Base-by-base conservation (phyloP, 148 eudicot genomes). In the Agrostemma githago region DNA sequence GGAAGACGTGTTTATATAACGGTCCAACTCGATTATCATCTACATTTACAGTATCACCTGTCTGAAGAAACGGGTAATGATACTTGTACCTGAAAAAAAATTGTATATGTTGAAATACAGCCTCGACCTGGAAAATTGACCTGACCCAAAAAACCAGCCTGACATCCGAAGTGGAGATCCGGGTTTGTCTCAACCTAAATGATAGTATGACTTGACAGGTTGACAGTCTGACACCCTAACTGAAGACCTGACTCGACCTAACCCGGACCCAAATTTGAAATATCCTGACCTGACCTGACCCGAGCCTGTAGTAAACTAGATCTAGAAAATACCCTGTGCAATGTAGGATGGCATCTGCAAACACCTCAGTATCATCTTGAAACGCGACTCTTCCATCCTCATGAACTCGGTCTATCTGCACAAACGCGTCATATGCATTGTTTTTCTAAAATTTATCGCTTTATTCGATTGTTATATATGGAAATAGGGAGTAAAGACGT, bases 21-120 rank as follows among this genome's bases (percentile, higher is more conserved):
- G 97, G 99, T 39, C 94, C 96, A 43, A 95, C 97, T 17, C 91
- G 84, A 79, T 90, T 95, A 76, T 95, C 97, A 59, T 90, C 91
- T 21, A 95, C 96, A 66, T 66, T 84, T 44, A 95, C 89, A 15
- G 56, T 67, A 59, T 77, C 85, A 44, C 70, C 71, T 16, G 85
- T 83, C 4, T 88, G 82, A 44, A 95, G 96, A 74, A 95, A 95
- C 62, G 99, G 93, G 73, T 86, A 92, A 76, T 87, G 81, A 80
- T 76, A 90, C 80, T 87, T 90, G 84, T 92, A 95, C 86, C 98
- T 94, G 78, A 43, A 70, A 76, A 72, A 51, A 9, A 8, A 8
- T 63, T 38, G 4, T 14, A 21, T 46, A 43, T 43, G 46, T 1
- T 43, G 46, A 4, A 43, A 43, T 43, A 2, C 46, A 43, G 34